A percentile compares a stretch with the other conserved stretches of the same genome.
These are phyloP conservation scores for Pseudocercospora pini-densiflorae DNA, from an alignment of 2,329 filamentous ascomycete genomes.

Conservation along the genomic window DNA sequence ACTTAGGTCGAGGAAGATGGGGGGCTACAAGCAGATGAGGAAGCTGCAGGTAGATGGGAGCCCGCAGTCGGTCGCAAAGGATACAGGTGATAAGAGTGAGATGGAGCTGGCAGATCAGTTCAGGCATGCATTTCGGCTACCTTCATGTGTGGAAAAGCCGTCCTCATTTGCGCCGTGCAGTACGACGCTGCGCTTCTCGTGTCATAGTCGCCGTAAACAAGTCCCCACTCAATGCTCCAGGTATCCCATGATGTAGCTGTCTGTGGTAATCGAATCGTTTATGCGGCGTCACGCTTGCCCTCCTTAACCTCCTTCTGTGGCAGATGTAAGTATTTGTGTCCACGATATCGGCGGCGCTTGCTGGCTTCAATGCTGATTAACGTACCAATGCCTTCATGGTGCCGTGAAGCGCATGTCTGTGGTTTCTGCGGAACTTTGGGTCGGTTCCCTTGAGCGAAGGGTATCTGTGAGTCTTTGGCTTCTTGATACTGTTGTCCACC, in stretches of 20 bases:
- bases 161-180: conserved; percentile 24
- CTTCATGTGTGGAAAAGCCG: conserved; percentile 16
- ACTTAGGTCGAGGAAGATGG: conserved; percentile 4
- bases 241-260: conserved; percentile 11
- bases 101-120: conserved; percentile 18
- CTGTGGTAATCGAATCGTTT: conserved; percentile 44
- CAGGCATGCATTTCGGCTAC: conserved; percentile 33
- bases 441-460: conserved; percentile 98
- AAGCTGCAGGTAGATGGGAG: conserved; percentile 8
- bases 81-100: conserved; percentile 6
- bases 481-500: conserved; percentile 81
- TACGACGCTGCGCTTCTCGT: conserved; percentile 17
- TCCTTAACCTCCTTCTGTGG: conserved; percentile 94
- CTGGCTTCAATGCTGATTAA: too few relatives aligned
- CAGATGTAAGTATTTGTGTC: conserved; percentile 32
- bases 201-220: conserved; percentile 22
- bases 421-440: conserved; percentile 99
- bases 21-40: conserved; percentile 5
- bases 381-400: conserved; percentile 97
- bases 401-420: conserved; percentile 99
- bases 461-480: conserved; percentile 99
- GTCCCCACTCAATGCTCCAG: conserved; percentile 25
- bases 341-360: not conserved
- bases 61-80: not conserved
- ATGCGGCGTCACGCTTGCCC: conserved; percentile 89